Evolutionary conservation across 2,329 filamentous ascomycete species (phyloP).

Genomic region (Epichloe glyceriae): DNA sequence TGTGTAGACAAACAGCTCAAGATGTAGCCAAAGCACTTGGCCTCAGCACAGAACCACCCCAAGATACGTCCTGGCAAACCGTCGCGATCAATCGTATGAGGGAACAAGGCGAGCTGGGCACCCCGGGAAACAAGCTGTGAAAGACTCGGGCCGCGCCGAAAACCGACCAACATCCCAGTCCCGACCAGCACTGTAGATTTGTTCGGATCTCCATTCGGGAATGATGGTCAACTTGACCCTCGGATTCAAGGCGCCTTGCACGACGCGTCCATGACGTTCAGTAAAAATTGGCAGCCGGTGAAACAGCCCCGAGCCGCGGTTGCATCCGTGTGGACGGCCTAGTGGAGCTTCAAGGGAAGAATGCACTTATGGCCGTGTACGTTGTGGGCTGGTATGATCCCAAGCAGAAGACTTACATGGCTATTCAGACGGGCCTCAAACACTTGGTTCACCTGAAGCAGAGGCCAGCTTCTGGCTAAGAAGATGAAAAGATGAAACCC

Average conservation of each 20-base stretch:
- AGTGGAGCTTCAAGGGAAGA: constrained; percentile 37
- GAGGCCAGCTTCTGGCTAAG: constrained; percentile 19
- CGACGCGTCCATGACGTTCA: constrained; percentile 23
- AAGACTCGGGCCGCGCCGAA: constrained; percentile 13
- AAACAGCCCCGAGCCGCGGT: constrained; percentile 34
- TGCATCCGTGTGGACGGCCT: constrained; percentile 40
- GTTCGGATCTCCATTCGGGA: constrained; percentile 14
- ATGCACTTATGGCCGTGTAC: constrained; percentile 35
- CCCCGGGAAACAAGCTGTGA: constrained; percentile 13
- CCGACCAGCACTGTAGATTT: constrained; percentile 15
- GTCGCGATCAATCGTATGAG: constrained; percentile 17
- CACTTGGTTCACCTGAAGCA: constrained; percentile 30
- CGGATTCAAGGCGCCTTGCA: constrained; percentile 20
- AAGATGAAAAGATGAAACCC: not conserved
- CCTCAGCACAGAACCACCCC: constrained; percentile 16
- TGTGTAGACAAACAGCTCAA: constrained; percentile 31
- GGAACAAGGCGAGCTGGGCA: constrained; percentile 12
- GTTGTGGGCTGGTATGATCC: constrained; percentile 43
- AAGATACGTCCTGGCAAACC: constrained; percentile 20
- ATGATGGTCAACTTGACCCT: constrained; percentile 20
- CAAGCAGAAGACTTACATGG: constrained; percentile 32
- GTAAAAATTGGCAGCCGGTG: constrained; percentile 33
- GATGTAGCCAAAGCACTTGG: constrained; percentile 34
- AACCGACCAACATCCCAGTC: constrained; percentile 12
- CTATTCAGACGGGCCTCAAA: constrained; percentile 29